A percentile compares a stretch with the other conserved stretches of the same genome.
phyloP scores from a whole-genome alignment of 208 protist genomes.

The Leishmania mexicana region DNA sequence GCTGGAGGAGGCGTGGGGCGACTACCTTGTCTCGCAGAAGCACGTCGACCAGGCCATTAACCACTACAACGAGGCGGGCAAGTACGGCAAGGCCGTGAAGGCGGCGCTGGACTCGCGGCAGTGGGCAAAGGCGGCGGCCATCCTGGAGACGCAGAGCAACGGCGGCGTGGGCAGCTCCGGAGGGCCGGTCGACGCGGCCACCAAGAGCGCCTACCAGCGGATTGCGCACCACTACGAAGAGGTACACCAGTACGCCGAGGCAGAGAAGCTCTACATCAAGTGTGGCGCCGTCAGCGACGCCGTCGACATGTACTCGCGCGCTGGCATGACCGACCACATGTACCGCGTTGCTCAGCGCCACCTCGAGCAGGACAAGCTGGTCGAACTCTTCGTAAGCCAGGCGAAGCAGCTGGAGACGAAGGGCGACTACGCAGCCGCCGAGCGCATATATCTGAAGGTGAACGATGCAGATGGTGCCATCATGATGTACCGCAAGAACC shows the following conservation, averaged over 20 bases:
- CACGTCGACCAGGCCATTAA: slow-evolving; percentile 97
- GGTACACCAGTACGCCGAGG: slow-evolving; percentile 88
- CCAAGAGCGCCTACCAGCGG: slow-evolving; percentile 81
- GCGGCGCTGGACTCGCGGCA: slow-evolving; percentile 95
- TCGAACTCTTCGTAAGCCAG: slow-evolving; percentile 92
- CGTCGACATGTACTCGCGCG: slow-evolving; percentile 97
- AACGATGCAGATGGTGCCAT: slow-evolving; percentile 97
- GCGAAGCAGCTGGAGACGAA: slow-evolving; percentile 94
- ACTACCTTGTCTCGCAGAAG: slow-evolving; percentile 95
- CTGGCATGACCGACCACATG: slow-evolving; percentile 94
- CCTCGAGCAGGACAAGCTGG: slow-evolving; percentile 90
- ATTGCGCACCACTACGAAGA: slow-evolving; percentile 96
- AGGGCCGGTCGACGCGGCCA: slow-evolving; percentile 31
- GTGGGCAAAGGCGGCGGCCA: slow-evolving; percentile 92
- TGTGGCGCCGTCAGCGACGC: slow-evolving; percentile 86
- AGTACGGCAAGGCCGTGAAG: slow-evolving; percentile 96
- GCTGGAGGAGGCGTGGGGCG: slow-evolving; percentile 96
- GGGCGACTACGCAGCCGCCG: slow-evolving; percentile 95
- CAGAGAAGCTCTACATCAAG: slow-evolving; percentile 95
- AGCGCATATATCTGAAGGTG: slow-evolving; percentile 96
- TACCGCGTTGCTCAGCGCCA: slow-evolving; percentile 93
- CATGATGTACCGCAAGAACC: slow-evolving; percentile 95
- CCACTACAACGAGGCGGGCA: slow-evolving; percentile 97
- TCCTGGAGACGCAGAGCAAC: slow-evolving; percentile 76
- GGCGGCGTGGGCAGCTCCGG: slow-evolving; percentile 33